Evolutionary conservation across 1,284 basidiomycete species (phyloP).

Genomic region (Taiwanofungus camphoratus): DNA sequence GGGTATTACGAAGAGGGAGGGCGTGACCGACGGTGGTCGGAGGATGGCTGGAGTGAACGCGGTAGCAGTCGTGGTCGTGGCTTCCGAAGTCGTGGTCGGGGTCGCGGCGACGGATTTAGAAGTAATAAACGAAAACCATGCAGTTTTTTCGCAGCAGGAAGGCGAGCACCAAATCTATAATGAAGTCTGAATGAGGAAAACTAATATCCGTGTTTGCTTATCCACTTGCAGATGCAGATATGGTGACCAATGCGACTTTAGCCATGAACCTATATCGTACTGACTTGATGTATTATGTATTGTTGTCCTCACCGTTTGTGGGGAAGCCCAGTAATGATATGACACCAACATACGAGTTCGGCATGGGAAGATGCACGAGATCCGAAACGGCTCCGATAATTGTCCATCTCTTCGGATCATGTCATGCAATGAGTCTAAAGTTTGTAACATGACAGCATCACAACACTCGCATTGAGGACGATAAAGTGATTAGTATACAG

Average conservation of each 20-base stretch:
- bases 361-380: background rate
- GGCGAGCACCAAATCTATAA: constrained; percentile 62
- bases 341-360: background rate
- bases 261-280: constrained; percentile 48
- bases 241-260: constrained; percentile 79
- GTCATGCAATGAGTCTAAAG: too few species aligned
- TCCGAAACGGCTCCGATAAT: constrained; percentile 5
- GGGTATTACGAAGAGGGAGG: constrained; percentile 40
- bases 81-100: constrained; percentile 44
- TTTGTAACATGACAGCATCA: constrained; percentile 4
- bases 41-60: constrained; percentile 34
- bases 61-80: constrained; percentile 29
- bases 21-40: constrained; percentile 39
- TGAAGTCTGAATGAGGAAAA: constrained; percentile 34
- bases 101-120: constrained; percentile 56
- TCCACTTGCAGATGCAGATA: constrained; percentile 66
- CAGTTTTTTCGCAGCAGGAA: constrained; percentile 83
- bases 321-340: background rate
- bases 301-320: background rate
- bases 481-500: constrained; percentile 28
- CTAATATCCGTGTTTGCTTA: constrained; percentile 40
- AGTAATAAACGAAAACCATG: constrained; percentile 78
- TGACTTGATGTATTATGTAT: constrained; percentile 9
- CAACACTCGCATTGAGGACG: constrained; percentile 5
- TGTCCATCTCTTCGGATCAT: background rate